Base-by-base conservation (phyloP, 2,329 filamentous ascomycete genomes). In the Mycosphaerella sp. region DNA sequence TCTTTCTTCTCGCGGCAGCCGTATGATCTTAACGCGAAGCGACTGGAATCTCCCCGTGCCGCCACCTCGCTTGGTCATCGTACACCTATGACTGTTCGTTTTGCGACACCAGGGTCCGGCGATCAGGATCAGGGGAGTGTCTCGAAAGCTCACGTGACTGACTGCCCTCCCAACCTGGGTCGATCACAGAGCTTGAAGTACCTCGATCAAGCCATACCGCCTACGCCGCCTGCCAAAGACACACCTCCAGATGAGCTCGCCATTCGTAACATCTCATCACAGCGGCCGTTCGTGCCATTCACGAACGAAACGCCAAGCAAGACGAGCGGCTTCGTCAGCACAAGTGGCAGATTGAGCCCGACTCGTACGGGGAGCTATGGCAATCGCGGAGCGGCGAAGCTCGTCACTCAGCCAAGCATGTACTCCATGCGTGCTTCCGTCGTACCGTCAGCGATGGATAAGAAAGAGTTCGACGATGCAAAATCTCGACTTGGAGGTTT, bases 151-250 rank as follows among this genome's bases (percentile, higher is more conserved):
- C 34, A 18, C 42, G 36, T 37, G 25, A 52, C 36, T 52, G 35
- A 37, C 28, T 17, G 35, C 16, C 47, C 41, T 16, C 40, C 53
- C 25, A 46, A 40, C 14, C 42, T 62, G 30, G 44, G 48, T 25
- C 61, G 61, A 40, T 60, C 64, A 10, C 57, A 62, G 44, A 64
- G 60, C 47, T 49, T 66, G 13, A 62, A 62, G 37, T 64, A 65
- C 53, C 53, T 62, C 28, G 62, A 67, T 36, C 32, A 50, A 12
- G 42, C 44, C n/a, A 36, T 56, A 3, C 66, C 71, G 10, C 71
- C 72, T 4, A 73, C 71, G 2, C 72, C 72, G 16, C 71, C 71
- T 5, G 62, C 67, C 12, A 74, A 75, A 50, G 69, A 74, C 52
- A 74, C 72, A 0, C 72, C 72, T 28, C 70, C 69, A 1, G 58